Percentiles rank a stretch among this genome's conserved stretches.
Evolutionary conservation across 306 rosid genomes (phyloP).

Genomic region (Fragaria ananassa): DNA sequence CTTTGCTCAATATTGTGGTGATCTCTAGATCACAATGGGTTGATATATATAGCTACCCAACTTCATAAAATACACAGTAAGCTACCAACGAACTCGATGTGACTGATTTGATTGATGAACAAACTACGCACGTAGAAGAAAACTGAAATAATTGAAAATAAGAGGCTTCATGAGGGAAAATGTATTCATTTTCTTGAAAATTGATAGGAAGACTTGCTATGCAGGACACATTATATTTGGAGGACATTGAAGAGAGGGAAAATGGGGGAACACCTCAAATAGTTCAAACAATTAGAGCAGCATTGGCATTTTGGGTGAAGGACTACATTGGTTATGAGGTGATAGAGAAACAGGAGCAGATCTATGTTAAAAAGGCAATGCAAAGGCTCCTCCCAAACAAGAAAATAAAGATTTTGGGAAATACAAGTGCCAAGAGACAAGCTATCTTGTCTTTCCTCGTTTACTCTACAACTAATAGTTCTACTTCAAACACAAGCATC

Average conservation of each 20-base stretch:
- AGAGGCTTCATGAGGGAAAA: neutral
- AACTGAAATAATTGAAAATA: neutral
- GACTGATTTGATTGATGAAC: neutral
- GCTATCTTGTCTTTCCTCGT: constrained; percentile 69
- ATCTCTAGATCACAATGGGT: too few relatives aligned
- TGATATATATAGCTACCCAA: neutral
- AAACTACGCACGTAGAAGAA: neutral
- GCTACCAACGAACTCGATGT: neutral
- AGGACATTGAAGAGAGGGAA: constrained; percentile 78
- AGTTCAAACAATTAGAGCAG: constrained; percentile 72
- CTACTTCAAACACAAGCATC: neutral
- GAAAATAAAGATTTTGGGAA: constrained; percentile 61
- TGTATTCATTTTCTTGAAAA: neutral
- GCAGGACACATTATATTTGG: constrained; percentile 73
- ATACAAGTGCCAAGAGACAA: constrained; percentile 51
- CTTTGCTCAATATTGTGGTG: too few relatives aligned
- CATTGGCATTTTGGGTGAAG: constrained; percentile 86
- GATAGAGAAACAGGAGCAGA: constrained; percentile 60
- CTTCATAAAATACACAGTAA: neutral
- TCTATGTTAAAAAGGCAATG: constrained; percentile 45
- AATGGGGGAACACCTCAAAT: constrained; percentile 88
- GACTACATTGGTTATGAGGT: constrained; percentile 54
- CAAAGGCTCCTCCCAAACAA: constrained; percentile 51
- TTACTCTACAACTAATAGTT: constrained; percentile 46
- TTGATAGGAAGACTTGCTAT: neutral